Conservation (phyloP, 345 rosid genomes). For the Streptanthus diversifolius region DNA sequence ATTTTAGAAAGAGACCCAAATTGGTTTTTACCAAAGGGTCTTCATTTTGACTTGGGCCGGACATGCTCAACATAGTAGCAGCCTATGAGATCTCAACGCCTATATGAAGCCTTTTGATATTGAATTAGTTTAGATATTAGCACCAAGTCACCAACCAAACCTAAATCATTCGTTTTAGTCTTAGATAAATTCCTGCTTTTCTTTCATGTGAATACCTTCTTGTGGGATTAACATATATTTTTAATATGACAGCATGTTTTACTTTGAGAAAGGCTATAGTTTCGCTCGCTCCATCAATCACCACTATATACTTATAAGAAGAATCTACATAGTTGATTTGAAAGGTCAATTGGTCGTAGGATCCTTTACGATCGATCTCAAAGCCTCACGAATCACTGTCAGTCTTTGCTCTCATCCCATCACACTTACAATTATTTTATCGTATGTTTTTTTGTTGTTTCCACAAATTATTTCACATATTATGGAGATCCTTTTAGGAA, state of each 20-base stretch:
- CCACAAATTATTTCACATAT: too few relatives aligned
- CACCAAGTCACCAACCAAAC: not conserved
- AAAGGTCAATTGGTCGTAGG: too few relatives aligned
- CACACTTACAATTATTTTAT: not conserved
- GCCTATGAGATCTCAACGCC: not conserved
- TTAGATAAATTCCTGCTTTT: not conserved
- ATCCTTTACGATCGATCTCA: too few relatives aligned
- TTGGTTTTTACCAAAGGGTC: not conserved
- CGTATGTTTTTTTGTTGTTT: too few relatives aligned
- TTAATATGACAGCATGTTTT: not conserved
- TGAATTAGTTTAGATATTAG: not conserved
- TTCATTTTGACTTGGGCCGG: not conserved
- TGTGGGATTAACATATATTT: not conserved
- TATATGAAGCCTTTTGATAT: not conserved
- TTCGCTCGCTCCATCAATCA: not conserved
- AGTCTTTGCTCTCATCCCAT: not conserved
- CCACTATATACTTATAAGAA: not conserved
- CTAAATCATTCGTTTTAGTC: not conserved
- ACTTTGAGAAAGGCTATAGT: not conserved
- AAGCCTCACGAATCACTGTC: not conserved
- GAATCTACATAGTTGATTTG: not conserved
- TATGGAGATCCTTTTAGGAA: too few relatives aligned
- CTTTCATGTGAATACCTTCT: not conserved
- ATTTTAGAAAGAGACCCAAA: not conserved
- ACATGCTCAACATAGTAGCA: not conserved